Conservation (phyloP, 495 filamentous ascomycete genomes). For the Lepraria neglecta region DNA sequence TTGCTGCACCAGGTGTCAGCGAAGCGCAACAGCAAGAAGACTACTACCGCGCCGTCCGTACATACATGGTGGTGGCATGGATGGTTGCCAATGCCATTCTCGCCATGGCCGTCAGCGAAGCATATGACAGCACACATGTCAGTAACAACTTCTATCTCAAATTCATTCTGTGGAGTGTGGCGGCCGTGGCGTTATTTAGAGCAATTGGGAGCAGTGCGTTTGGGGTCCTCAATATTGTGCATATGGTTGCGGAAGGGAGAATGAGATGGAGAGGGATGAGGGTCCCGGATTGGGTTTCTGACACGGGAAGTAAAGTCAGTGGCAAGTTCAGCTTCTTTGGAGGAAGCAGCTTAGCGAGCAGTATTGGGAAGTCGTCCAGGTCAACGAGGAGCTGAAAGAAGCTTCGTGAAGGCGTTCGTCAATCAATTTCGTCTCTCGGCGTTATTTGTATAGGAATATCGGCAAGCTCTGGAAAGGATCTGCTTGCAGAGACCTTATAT, state of each 20-base stretch:
- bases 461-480: background rate
- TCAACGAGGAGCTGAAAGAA: background rate
- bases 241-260: constrained; percentile 78
- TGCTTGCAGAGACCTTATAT: background rate
- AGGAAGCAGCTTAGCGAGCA: constrained; percentile 29
- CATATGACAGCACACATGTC: constrained; percentile 63
- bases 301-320: constrained; percentile 30
- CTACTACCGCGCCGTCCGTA: constrained; percentile 95
- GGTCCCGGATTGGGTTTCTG: constrained; percentile 33
- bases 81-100: constrained; percentile 87
- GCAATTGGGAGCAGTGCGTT: constrained; percentile 76
- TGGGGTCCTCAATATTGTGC: constrained; percentile 71
- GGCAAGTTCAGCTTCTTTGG: constrained; percentile 30
- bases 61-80: constrained; percentile 98
- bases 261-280: constrained; percentile 49
- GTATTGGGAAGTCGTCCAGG: constrained; percentile 30
- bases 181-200: constrained; percentile 74
- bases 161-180: constrained; percentile 91
- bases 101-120: constrained; percentile 88
- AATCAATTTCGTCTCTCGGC: background rate
- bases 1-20: constrained; percentile 50
- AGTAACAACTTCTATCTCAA: constrained; percentile 82
- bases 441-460: background rate
- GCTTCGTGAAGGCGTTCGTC: background rate
- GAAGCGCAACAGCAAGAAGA: constrained; percentile 91